Base-by-base conservation (phyloP, 768 basidiomycete genomes). In the Lanmaoa rubissima region DNA sequence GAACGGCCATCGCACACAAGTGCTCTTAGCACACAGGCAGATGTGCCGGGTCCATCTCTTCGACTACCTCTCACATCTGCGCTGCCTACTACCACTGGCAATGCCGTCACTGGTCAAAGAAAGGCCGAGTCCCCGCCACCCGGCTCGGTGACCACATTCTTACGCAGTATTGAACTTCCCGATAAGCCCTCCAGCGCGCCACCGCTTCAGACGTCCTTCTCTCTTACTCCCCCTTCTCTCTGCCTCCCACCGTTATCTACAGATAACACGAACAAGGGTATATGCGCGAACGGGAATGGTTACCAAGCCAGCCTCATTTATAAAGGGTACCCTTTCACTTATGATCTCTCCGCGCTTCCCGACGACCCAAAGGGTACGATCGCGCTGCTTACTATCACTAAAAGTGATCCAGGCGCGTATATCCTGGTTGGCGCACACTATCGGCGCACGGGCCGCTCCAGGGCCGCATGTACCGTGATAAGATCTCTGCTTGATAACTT, bases 391-490 rank as follows among this genome's bases (percentile, higher is more conserved):
- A 56, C 43, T 40, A 51, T 59, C 34, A 71, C 72, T 42, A 52
- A 66, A 32, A 68, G 68, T 24, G 72, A 70, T 58, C 72, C 70
- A 13, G 72, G 70, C 39, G 57, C 70, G 54, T 71, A 71, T 61
- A 32, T 71, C 52, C 43, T 72, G 40, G 57, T 72, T 26, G 61
- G 63, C 12, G 70, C 72, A 32, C 72, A 70, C 61, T 71, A 71
- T 59, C 66, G 70, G 56, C 68, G 72, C 39, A 71, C 70, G 45
- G 70, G 68, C 51, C 71, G 70, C 34, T 55, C 70, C 53, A 61
- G 60, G 51, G 70, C 70, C 49, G 70, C 70, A 13, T 54, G 70
- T 42, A 50, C 64, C 44, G 62, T 71, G 9, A 64, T 71, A 36
- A 62, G 61, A 59, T 68, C 68, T 4, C 53, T 71, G 13, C 60